Percentiles rank a stretch among this genome's conserved stretches.
Conservation (phyloP, 2,329 filamentous ascomycete genomes). For the Sphaerostilbella broomeana region DNA sequence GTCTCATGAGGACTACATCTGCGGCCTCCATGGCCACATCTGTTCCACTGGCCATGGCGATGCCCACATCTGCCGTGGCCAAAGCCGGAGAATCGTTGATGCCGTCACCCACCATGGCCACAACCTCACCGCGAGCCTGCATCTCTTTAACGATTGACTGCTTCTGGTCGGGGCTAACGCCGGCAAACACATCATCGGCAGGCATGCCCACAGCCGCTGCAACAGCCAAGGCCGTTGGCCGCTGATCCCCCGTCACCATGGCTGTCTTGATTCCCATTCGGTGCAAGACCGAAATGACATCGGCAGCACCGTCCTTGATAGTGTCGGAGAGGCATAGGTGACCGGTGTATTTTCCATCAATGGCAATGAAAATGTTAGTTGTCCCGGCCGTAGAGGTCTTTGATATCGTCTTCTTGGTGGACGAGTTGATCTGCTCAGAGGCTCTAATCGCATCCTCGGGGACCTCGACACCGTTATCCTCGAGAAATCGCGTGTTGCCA, state of each 20-base stretch:
- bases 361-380: conserved; percentile 86
- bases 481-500: conserved; percentile 74
- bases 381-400: conserved; percentile 50
- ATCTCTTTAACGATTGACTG: conserved; percentile 75
- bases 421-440: conserved; percentile 51
- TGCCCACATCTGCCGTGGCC: conserved; percentile 85
- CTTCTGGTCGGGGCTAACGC: conserved; percentile 88
- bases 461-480: conserved; percentile 61
- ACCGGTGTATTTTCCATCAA: conserved; percentile 75
- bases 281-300: conserved; percentile 73
- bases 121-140: conserved; percentile 65
- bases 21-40: conserved; percentile 98
- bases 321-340: conserved; percentile 81
- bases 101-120: conserved; percentile 96
- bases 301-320: conserved; percentile 79
- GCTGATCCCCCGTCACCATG: conserved; percentile 91
- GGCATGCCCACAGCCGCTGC: conserved; percentile 77
- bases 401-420: conserved; percentile 27
- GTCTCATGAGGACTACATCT: conserved; percentile 91
- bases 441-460: conserved; percentile 57
- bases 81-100: conserved; percentile 98
- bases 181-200: conserved; percentile 68
- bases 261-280: conserved; percentile 80
- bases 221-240: conserved; percentile 74
- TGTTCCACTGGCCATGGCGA: conserved; percentile 85